Percentiles rank a stretch among this genome's conserved stretches.
Conservation (phyloP, 768 basidiomycete species). For the Naematelia encephala region DNA sequence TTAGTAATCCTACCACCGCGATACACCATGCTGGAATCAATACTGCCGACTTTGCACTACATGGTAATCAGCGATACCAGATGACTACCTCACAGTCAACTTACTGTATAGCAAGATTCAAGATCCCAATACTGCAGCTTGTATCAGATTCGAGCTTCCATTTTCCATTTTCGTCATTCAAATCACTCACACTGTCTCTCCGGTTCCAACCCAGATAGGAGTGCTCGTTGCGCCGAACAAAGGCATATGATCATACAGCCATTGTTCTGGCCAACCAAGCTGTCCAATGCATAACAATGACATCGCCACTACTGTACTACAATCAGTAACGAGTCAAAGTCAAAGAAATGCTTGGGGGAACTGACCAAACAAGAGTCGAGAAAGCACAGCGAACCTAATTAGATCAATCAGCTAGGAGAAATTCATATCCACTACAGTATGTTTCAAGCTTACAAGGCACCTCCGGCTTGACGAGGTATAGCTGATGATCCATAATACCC, state of each 20-base stretch:
- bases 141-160: slow-evolving; percentile 1
- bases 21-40: slow-evolving; percentile 30
- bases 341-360: neutral
- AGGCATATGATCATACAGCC: slow-evolving; percentile 18
- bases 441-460: slow-evolving; percentile 8
- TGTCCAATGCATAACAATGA: slow-evolving; percentile 18
- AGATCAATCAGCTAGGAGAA: too few relatives aligned
- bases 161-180: neutral
- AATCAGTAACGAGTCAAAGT: neutral
- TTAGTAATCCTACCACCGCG: slow-evolving; percentile 22
- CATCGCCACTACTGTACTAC: slow-evolving; percentile 7
- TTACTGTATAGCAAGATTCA: slow-evolving; percentile 31
- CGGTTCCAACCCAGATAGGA: slow-evolving; percentile 21
- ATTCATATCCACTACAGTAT: too few relatives aligned
- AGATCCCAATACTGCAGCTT: slow-evolving; percentile 17
- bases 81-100: slow-evolving; percentile 1
- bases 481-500: slow-evolving; percentile 19
- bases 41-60: slow-evolving; percentile 14
- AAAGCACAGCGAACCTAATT: slow-evolving; percentile 22
- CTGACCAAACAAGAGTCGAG: slow-evolving; percentile 31
- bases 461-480: slow-evolving; percentile 20
- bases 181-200: slow-evolving; percentile 33
- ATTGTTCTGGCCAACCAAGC: slow-evolving; percentile 30
- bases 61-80: neutral
- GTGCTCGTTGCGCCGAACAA: slow-evolving; percentile 42